Conservation (phyloP, 495 filamentous ascomycete genomes). For the Penicillium herquei region DNA sequence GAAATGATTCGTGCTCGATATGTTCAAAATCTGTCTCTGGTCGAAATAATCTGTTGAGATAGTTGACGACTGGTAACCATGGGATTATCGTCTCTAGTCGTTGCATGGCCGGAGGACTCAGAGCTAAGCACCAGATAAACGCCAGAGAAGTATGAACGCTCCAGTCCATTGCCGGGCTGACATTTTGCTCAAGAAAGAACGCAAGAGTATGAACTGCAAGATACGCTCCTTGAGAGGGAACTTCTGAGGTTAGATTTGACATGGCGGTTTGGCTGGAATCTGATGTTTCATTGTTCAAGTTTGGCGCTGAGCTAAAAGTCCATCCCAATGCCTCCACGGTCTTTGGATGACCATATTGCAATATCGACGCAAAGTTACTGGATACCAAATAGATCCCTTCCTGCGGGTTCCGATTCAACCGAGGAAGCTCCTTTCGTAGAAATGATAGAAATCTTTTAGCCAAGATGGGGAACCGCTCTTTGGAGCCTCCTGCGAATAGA, state of each 20-base stretch:
- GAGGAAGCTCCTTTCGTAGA: conserved; percentile 59
- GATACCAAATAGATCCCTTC: conserved; percentile 55
- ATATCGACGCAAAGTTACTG: conserved; percentile 53
- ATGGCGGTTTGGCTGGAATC: neutral
- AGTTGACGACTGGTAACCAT: conserved; percentile 61
- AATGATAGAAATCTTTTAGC: conserved; percentile 48
- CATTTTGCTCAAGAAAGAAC: conserved; percentile 56
- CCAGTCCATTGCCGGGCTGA: conserved; percentile 64
- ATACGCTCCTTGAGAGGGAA: conserved; percentile 35
- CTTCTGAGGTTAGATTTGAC: conserved; percentile 3
- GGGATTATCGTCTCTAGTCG: conserved; percentile 59
- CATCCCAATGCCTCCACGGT: conserved; percentile 33
- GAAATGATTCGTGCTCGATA: conserved; percentile 54
- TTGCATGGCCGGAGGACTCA: conserved; percentile 49
- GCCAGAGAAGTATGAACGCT: conserved; percentile 66
- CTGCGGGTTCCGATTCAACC: conserved; percentile 56
- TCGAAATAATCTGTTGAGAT: conserved; percentile 63
- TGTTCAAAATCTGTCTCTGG: conserved; percentile 40
- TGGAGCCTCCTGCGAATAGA: conserved; percentile 57
- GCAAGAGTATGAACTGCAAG: conserved; percentile 48
- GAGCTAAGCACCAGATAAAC: conserved; percentile 62
- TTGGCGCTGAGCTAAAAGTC: conserved; percentile 2
- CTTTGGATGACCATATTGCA: conserved; percentile 61
- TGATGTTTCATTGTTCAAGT: neutral
- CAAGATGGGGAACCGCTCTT: conserved; percentile 45